Evolutionary conservation across 176 grass and related monocot species (phyloP).

Genomic region (Saccharum officinarum): DNA sequence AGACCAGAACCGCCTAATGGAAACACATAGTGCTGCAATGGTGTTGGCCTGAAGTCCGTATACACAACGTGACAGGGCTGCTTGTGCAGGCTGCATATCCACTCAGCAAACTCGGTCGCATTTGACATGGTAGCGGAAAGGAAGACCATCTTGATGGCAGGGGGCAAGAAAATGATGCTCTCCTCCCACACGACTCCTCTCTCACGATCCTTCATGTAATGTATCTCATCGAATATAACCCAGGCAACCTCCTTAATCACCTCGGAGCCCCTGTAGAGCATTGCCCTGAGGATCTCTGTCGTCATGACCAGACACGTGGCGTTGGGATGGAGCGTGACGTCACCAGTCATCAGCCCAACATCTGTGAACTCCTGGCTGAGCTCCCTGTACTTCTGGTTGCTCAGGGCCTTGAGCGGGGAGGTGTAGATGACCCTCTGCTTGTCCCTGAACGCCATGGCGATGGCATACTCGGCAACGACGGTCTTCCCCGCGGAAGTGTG

Average conservation of each 20-base stretch:
- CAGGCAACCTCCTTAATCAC: conserved; percentile 97
- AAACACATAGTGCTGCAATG: conserved; percentile 95
- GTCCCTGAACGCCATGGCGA: conserved; percentile 93
- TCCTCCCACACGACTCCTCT: conserved; percentile 98
- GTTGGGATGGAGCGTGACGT: conserved; percentile 91
- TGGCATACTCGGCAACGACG: conserved; percentile 85
- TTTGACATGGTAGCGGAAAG: conserved; percentile 98
- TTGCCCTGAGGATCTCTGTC: conserved; percentile 92
- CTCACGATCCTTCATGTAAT: conserved; percentile 99
- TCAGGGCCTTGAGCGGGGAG: conserved; percentile 89
- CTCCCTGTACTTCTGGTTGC: conserved; percentile 99
- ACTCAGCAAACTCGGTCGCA: conserved; percentile 97
- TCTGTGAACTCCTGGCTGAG: conserved; percentile 91
- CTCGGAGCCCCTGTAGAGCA: conserved; percentile 97
- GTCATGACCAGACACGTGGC: conserved; percentile 98
- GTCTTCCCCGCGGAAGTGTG: conserved; percentile 98
- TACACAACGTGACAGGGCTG: conserved; percentile 98
- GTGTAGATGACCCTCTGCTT: conserved; percentile 97
- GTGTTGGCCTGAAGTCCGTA: conserved; percentile 96
- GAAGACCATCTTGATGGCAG: conserved; percentile 98
- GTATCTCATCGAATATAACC: conserved; percentile 99
- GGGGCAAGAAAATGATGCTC: conserved; percentile 92
- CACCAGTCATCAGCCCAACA: conserved; percentile 92
- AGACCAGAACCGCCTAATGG: conserved; percentile 90
- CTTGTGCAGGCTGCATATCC: conserved; percentile 95